phyloP scores from a whole-genome alignment of 2,329 filamentous ascomycete genomes.

The Alternaria gaisen region DNA sequence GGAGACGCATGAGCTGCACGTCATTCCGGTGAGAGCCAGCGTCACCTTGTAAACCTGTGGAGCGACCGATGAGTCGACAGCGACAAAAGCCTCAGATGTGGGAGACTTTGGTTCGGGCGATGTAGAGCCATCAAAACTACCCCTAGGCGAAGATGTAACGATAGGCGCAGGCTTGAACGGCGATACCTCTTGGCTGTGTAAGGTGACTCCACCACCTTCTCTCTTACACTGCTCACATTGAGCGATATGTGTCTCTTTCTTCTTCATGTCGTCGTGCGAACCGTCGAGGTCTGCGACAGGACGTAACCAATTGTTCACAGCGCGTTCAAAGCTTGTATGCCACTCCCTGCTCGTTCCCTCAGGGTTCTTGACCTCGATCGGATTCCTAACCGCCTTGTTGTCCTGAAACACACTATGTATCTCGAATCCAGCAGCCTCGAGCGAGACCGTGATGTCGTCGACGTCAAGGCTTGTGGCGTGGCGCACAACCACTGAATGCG shows the following conservation, averaged over 20 bases:
- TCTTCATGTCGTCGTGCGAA: constrained; percentile 38
- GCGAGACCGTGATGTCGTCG: constrained; percentile 53
- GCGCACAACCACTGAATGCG: constrained; percentile 71
- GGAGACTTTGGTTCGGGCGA: constrained; percentile 21
- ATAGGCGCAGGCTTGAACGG: constrained; percentile 25
- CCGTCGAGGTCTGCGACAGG: constrained; percentile 14
- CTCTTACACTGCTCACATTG: constrained; percentile 48
- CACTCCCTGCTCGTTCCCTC: constrained; percentile 37
- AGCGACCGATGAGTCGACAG: constrained; percentile 18
- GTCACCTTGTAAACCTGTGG: constrained; percentile 47
- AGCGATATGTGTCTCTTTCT: constrained; percentile 42
- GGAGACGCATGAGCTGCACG: constrained; percentile 65
- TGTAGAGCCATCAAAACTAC: constrained; percentile 23
- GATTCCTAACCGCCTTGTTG: constrained; percentile 20
- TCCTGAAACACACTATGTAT: constrained; percentile 60
- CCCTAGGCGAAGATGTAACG: constrained; percentile 20
- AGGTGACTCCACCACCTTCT: constrained; percentile 37
- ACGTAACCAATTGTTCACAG: constrained; percentile 42
- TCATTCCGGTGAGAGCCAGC: constrained; percentile 67
- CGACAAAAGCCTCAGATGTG: constrained; percentile 28
- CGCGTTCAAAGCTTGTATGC: constrained; percentile 48
- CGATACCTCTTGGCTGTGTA: constrained; percentile 21
- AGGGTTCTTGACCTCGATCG: constrained; percentile 25
- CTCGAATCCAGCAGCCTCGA: constrained; percentile 68
- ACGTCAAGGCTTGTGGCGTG: constrained; percentile 58